phyloP scores from a whole-genome alignment of 768 basidiomycete genomes.

The Rhodotorula kratochvilovae region DNA sequence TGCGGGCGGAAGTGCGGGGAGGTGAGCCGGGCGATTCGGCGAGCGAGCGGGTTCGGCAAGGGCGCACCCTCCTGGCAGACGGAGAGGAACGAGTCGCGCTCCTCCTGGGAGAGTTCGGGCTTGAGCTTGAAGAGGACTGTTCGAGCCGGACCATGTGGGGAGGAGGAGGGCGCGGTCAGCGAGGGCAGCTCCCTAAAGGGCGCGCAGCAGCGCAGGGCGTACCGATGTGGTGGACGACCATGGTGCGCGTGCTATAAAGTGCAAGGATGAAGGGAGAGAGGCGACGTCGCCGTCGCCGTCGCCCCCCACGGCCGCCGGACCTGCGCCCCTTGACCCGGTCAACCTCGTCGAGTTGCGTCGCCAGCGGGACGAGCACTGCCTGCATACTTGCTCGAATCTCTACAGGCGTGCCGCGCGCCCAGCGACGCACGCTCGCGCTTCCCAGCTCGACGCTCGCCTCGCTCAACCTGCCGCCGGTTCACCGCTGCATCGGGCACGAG shows the following conservation, averaged over 20 bases:
- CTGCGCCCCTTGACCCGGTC: no score
- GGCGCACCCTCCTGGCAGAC: slow-evolving; percentile 26
- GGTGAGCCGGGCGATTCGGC: neutral
- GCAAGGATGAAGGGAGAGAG: neutral
- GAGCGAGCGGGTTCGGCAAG: neutral
- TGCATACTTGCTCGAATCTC: no score
- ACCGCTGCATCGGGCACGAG: no score
- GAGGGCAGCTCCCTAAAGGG: neutral
- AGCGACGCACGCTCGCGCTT: no score
- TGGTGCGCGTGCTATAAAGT: neutral
- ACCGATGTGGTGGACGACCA: slow-evolving; percentile 36
- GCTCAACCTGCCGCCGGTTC: no score
- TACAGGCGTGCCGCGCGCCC: no score
- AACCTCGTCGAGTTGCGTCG: no score
- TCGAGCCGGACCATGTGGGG: no score
- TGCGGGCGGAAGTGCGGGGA: neutral
- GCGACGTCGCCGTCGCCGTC: neutral
- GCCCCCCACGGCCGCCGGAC: neutral
- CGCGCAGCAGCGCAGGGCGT: neutral
- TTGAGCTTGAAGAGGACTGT: slow-evolving; percentile 39
- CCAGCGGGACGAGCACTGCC: no score
- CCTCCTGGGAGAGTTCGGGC: slow-evolving; percentile 18
- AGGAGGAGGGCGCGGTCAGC: neutral
- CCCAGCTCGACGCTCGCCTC: no score
- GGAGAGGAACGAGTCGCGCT: slow-evolving; percentile 24